Evolutionary conservation across 768 basidiomycete species (phyloP), one percentile per base, ranked within the genome.

Genomic region (Basidioascus undulatus): DNA sequence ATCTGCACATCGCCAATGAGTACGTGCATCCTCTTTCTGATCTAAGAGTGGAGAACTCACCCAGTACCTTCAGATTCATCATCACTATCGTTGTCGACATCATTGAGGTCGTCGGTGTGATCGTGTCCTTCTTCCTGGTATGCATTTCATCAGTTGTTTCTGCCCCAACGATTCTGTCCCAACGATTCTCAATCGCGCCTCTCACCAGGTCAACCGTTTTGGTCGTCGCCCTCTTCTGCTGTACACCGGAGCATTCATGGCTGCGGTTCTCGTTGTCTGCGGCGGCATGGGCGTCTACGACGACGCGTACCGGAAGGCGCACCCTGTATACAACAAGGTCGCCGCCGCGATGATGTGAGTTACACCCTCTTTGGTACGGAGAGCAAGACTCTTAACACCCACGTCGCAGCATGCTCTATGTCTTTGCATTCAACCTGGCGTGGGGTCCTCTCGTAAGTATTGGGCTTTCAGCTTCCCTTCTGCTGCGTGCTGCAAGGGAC

Each of bases 351-450:
- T 57, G 51, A 53, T 57, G n/a, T n/a, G n/a, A n/a, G n/a, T n/a
- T n/a, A n/a, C n/a, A n/a, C n/a, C n/a, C n/a, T n/a, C n/a, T n/a
- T n/a, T n/a, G n/a, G n/a, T n/a, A n/a, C n/a, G n/a, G n/a, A n/a
- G n/a, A n/a, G n/a, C n/a, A n/a, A n/a, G n/a, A n/a, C n/a, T n/a
- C n/a, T n/a, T n/a, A n/a, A n/a, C n/a, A n/a, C n/a, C n/a, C n/a
- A n/a, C n/a, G n/a, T n/a, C n/a, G n/a, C n/a, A n/a, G n/a, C n/a
- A n/a, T n/a, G n/a, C n/a, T n/a, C n/a, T n/a, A n/a, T n/a, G 55
- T 58, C 25, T 59, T 56, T 34, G 51, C 51, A 3, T 59, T 59
- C 52, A 59, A 59, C 48, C 44, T 56, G 30, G 55, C 53, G 4
- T 57, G 56, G 56, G 55, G 55, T 30, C 51, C 51, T 16, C 38